These are phyloP conservation scores for Calonectria ilicicola DNA, from an alignment of 2,329 filamentous ascomycete species.

Conservation along the genomic window DNA sequence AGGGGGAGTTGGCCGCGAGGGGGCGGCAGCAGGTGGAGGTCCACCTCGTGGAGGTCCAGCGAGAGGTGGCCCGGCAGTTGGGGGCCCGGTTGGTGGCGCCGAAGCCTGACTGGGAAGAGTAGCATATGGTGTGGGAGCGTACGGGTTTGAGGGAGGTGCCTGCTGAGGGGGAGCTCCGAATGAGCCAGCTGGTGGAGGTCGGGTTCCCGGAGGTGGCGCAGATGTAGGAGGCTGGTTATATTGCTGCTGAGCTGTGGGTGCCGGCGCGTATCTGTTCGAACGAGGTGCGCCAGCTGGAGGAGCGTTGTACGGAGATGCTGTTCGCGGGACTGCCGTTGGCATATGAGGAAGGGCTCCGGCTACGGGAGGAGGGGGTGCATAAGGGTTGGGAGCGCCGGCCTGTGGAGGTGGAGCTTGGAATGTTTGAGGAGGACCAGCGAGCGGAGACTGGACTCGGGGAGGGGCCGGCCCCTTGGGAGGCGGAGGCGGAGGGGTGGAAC, in stretches of 20 bases:
- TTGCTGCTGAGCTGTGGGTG: constrained; percentile 67
- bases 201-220: constrained; percentile 56
- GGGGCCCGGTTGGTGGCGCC: constrained; percentile 54
- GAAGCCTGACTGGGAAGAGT: constrained; percentile 51
- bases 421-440: constrained; percentile 63
- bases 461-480: constrained; percentile 84
- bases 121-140: constrained; percentile 68
- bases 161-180: constrained; percentile 62
- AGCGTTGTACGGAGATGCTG: constrained; percentile 87
- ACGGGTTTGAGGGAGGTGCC: constrained; percentile 63
- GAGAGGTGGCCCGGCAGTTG: constrained; percentile 50
- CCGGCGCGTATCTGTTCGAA: constrained; percentile 80
- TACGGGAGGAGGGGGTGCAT: constrained; percentile 66
- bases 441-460: constrained; percentile 79
- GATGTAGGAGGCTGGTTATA: constrained; percentile 56
- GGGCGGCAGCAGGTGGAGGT: constrained; percentile 34
- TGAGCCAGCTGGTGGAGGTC: constrained; percentile 59
- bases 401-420: constrained; percentile 60
- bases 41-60: constrained; percentile 42
- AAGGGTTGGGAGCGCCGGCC: constrained; percentile 71
- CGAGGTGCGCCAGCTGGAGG: constrained; percentile 78
- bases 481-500: constrained; percentile 80
- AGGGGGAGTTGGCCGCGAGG: constrained; percentile 54
- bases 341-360: constrained; percentile 72
- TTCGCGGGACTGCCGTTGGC: constrained; percentile 75